Base-by-base conservation (phyloP, 805 yeast species). In the Pichia insulana region DNA sequence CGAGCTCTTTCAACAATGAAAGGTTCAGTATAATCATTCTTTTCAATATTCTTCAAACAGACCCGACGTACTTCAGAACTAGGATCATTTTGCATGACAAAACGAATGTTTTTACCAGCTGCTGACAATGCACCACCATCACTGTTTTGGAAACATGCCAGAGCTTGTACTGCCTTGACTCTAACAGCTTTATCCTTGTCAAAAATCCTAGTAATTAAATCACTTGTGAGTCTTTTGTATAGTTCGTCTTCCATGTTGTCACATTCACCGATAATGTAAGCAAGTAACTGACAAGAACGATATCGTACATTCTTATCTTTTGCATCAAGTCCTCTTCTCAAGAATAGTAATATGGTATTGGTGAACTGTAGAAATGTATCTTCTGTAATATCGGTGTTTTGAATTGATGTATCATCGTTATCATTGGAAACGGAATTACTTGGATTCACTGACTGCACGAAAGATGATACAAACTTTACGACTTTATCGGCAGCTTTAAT, bases 41-140 rank as follows among this genome's bases (percentile, higher is more conserved):
- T 80, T 19, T 71, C 76, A 27, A 90, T 58, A 56, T 87, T 84
- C 35, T 82, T 64, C 53, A 88, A 63, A 0, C 90, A 90, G 0
- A 94, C 88, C 46, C 95, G 70, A 50, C 97, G 71, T 1, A 89
- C 96, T 48, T 92, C 97, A 0, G 96, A 79, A 52, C 82, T 81
- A 2, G 85, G 74, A 61, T 90, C 98, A 54, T 81, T 75, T 53
- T 78, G 81, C 51, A 86, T 67, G 0, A 80, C 70, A n/a, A 59
- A 58, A 40, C 73, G 52, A 30, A 78, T 61, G 33, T 65, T 65
- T 35, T 68, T 64, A 2, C 74, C 68, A 7, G 78, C 76, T 45
- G 68, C 68, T 44, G 70, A 69, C 26, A 67, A 55, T 13, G 50
- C 56, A 0, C 65, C 65, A n/a, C 65, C 71, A 34, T 70, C 74